phyloP scores from a whole-genome alignment of 2,329 filamentous ascomycete species.

The Epichloe glyceriae region DNA sequence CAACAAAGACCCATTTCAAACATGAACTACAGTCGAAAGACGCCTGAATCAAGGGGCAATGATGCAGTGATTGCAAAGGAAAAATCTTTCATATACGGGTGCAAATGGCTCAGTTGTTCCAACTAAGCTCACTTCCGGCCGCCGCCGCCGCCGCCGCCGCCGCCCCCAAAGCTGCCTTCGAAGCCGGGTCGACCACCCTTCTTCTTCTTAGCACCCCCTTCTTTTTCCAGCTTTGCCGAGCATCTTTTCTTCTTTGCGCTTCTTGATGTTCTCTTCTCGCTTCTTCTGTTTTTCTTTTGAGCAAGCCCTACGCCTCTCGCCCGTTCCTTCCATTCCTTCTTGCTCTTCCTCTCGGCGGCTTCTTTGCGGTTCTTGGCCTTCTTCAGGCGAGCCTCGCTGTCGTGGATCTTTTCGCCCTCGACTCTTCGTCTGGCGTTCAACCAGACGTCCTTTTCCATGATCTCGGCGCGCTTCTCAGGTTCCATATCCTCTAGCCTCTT shows the following conservation, averaged over 20 bases:
- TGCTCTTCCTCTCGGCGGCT: constrained; percentile 77
- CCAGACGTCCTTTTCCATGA: constrained; percentile 92
- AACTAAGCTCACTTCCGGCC: constrained; percentile 29
- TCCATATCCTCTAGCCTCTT: constrained; percentile 64
- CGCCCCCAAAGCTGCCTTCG: constrained; percentile 52
- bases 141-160: constrained; percentile 38
- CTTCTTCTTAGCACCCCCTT: constrained; percentile 33
- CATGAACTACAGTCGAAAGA: not conserved
- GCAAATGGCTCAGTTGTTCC: not conserved
- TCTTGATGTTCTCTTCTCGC: constrained; percentile 64
- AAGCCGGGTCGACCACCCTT: constrained; percentile 51
- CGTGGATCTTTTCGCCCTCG: constrained; percentile 78
- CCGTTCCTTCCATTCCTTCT: constrained; percentile 72
- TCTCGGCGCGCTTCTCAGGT: constrained; percentile 67
- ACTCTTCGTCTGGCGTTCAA: constrained; percentile 78
- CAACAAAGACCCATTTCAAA: not conserved
- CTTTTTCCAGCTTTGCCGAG: constrained; percentile 46
- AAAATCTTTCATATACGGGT: not conserved
- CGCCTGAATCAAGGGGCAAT: not conserved
- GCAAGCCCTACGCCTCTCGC: constrained; percentile 59
- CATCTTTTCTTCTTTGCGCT: constrained; percentile 61
- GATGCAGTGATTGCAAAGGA: not conserved
- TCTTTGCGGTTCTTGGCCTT: constrained; percentile 94
- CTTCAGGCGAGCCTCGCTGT: constrained; percentile 78
- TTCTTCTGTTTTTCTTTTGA: constrained; percentile 70